Conservation (phyloP, 1,284 basidiomycete genomes). For the Amylostereum areolatum region DNA sequence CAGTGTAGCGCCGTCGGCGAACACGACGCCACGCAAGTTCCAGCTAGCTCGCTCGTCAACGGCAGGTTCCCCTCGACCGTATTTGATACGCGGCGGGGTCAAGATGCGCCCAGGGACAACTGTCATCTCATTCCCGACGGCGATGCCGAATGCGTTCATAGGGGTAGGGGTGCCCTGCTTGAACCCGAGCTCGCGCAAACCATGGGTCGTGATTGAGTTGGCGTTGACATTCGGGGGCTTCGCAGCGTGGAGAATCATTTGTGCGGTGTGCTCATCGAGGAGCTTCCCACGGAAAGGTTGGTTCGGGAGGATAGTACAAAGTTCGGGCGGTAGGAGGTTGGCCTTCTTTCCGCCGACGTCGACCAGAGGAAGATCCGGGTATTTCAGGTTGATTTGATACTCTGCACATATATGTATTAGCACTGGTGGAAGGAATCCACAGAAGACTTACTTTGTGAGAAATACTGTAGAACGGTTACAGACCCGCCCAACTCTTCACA, state of each 20-base stretch:
- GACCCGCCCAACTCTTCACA: constrained; percentile 39
- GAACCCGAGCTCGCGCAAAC: constrained; percentile 60
- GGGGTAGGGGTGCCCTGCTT: constrained; percentile 31
- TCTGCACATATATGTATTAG: constrained; percentile 33
- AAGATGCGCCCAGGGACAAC: constrained; percentile 70
- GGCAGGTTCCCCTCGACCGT: constrained; percentile 37
- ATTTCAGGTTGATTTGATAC: constrained; percentile 42
- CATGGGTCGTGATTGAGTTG: constrained; percentile 45
- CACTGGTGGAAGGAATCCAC: not conserved
- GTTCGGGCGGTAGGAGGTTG: constrained; percentile 56
- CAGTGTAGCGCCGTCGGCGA: constrained; percentile 46
- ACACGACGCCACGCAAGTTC: constrained; percentile 62
- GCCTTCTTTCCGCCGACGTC: constrained; percentile 52
- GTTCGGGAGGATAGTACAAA: constrained; percentile 64
- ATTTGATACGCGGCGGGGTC: constrained; percentile 50
- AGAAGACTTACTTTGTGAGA: constrained; percentile 42
- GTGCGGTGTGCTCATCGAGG: constrained; percentile 56
- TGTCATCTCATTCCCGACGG: constrained; percentile 59
- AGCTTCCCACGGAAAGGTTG: constrained; percentile 70
- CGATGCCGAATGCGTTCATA: constrained; percentile 52
- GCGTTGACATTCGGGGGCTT: constrained; percentile 66
- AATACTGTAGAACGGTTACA: constrained; percentile 62
- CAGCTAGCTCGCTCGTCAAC: constrained; percentile 63
- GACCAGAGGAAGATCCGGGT: constrained; percentile 53
- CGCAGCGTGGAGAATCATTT: constrained; percentile 65